Evolutionary conservation across 164 flowering plant species (phyloP), one percentile per base, ranked within the genome.

Genomic region (Chimonanthus praecox): DNA sequence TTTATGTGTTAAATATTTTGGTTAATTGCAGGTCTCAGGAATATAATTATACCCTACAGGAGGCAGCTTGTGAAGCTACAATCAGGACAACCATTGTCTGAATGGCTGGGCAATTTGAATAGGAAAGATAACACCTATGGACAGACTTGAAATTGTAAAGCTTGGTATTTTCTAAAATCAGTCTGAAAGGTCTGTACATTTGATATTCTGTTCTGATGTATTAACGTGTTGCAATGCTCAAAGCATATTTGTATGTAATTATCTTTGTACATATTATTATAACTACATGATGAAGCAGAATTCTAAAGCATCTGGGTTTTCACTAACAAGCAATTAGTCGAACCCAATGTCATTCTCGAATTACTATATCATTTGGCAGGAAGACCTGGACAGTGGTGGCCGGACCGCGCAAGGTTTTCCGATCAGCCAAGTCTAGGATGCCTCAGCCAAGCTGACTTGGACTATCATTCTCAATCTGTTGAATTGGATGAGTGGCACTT

Each of bases 1-100:
- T 33, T 33, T 33, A 21, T 21, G 44, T 66, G 49, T 66, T 66
- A 7, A 66, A 66, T 66, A 66, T 11, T 54, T 54, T 44, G 47
- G 43, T 68, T 49, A 65, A 62, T 78, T 64, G 81, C 87, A 94
- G 98, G 98, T 78, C 88, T 94, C 49, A 88, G 82, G 85, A 87
- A 82, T 65, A 72, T 94, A 62, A 78, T 94, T 47, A 88, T 92
- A 82, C 99, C 99, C 18, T 94, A 94, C 73, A 85, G 97, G 82
- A 86, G 64, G 73, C 83, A 85, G 50, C 90, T 94, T 58, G 75
- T 94, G 82, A 86, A 76, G 74, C 73, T 91, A 63, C 89, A 84
- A 64, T 74, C 85, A 48, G 85, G 84, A 69, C 82, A 79, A 58
- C 69, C 86, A 58, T 43, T 83, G 45, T 33, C 83, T 13, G 87